phyloP scores from a whole-genome alignment of 2,329 filamentous ascomycete genomes.

The Fusarium incarnatum region DNA sequence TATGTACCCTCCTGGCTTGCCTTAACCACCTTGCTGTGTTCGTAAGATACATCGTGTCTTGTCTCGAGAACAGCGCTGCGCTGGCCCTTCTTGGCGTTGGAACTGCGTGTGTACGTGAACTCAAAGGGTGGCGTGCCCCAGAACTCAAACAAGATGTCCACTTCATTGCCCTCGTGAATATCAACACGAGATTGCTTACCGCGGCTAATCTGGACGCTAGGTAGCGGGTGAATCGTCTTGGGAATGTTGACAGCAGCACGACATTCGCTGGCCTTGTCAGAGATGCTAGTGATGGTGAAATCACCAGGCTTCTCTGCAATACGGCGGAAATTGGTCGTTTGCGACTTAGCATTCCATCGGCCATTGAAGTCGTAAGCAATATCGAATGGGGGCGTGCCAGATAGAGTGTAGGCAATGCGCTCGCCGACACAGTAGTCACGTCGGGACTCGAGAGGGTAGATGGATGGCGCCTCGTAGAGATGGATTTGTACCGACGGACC shows the following conservation, averaged over 20 bases:
- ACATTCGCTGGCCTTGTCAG: slow-evolving; percentile 90
- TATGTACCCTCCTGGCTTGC: slow-evolving; percentile 96
- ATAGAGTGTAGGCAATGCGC: slow-evolving; percentile 89
- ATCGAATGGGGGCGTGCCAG: slow-evolving; percentile 91
- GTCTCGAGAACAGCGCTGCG: slow-evolving; percentile 88
- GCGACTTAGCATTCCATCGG: slow-evolving; percentile 80
- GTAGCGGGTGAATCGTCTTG: slow-evolving; percentile 91
- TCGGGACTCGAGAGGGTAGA: slow-evolving; percentile 86
- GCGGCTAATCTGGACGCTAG: slow-evolving; percentile 88
- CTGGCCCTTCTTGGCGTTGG: slow-evolving; percentile 83
- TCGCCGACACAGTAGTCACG: slow-evolving; percentile 96
- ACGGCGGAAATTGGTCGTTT: slow-evolving; percentile 87
- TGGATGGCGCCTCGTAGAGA: slow-evolving; percentile 91
- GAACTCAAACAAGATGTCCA: slow-evolving; percentile 94
- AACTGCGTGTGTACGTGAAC: slow-evolving; percentile 94
- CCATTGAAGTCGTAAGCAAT: slow-evolving; percentile 92
- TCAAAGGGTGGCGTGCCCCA: slow-evolving; percentile 96
- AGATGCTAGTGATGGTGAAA: slow-evolving; percentile 87
- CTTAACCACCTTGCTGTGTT: slow-evolving; percentile 82
- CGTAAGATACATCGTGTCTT: slow-evolving; percentile 84
- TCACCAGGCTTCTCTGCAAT: slow-evolving; percentile 91
- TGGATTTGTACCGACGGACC: slow-evolving; percentile 87
- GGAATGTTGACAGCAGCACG: slow-evolving; percentile 81
- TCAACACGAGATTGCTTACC: slow-evolving; percentile 85
- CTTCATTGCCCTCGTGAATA: slow-evolving; percentile 96